Evolutionary conservation across 1,139 yeast species (phyloP), one percentile per base, ranked within the genome.

Genomic region (Yamadazyma taylorii): DNA sequence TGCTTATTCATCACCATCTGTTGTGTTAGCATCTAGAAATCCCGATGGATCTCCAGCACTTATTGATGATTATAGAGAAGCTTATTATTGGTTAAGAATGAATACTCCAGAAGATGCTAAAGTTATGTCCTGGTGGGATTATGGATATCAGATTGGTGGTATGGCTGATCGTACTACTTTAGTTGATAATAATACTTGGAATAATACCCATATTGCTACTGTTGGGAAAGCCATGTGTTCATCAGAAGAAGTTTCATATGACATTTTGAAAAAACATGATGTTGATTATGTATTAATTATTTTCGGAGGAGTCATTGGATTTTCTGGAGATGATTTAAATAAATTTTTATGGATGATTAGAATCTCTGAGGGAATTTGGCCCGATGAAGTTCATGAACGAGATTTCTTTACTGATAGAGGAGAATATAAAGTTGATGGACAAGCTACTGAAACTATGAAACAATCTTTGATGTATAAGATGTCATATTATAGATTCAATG

Each of bases 61-160:
- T 51, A 94, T 94, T 57, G 99, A 94, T 62, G 99, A 94, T 62
- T 94, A 84, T 72, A 83, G 99, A 68, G 99, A 94, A 70, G 98
- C 98, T 5, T 94, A 94, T 69, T 92, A 92, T 64, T 94, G 99
- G 99, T 74, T 94, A 52, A 81, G 98, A 58, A 89, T 92, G 96
- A 94, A 94, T 67, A 92, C 98, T 1, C 81, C 87, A 4, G 97
- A 90, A 60, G 98, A 94, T 59, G 85, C 97, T 34, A 89, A 87
- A 63, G 85, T 94, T 46, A 88, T 94, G 85, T 85, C 97, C 6
- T 94, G 99, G 99, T 94, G 99, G 99, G 99, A 94, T 72, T 94
- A 94, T 60, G 99, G 99, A 39, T 94, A 94, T 65, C 99, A 94
- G 67, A 94, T 94, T 56, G 98, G 98, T 52, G 99, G 99, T 45